Evolutionary conservation across 495 filamentous ascomycete species (phyloP), one percentile per base, ranked within the genome.

Genomic region (Xylaria telfairii): DNA sequence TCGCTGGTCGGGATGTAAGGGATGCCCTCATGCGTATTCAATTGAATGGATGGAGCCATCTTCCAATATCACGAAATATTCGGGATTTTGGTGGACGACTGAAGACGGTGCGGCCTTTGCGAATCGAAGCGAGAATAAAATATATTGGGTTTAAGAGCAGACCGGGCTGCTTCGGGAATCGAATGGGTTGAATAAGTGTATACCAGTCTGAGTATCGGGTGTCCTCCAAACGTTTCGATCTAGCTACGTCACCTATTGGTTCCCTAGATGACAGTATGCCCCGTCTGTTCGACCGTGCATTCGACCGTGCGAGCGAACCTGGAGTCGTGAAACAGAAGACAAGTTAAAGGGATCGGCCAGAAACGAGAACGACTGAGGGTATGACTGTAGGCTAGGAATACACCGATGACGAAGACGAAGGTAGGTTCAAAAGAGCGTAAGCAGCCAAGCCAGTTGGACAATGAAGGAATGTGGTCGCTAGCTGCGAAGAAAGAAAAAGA

Each of bases 371-470:
- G 65, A 79, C 75, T 74, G 57, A 71, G 71, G 60, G 70, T 68
- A 67, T 49, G 70, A 67, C 56, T 24, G 75, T 78, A 80, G 75
- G 82, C 77, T 76, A 74, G 74, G 79, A 71, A 78, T 83, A 81
- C 80, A 81, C 82, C 80, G 82, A 81, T 77, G 79, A 79, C 74
- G 72, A 82, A 74, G 72, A 83, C 82, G 78, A 71, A 78, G 81
- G 77, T 76, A 42, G 74, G 74, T 80, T 81, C 79, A 87, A 85
- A 87, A 81, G 83, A 83, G 79, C 67, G 80, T 83, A 79, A 82
- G 80, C 84, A 86, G 83, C 84, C 85, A 86, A 87, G 80, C 85
- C 83, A 86, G 85, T 88, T 87, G 86, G 84, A 76, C 72, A 71
- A 79, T 80, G 78, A 83, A 83, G 83, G 86, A 86, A 84, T 84